phyloP scores from a whole-genome alignment of 371 early-diverging fungal species.

The Apophysomyces variabilis region DNA sequence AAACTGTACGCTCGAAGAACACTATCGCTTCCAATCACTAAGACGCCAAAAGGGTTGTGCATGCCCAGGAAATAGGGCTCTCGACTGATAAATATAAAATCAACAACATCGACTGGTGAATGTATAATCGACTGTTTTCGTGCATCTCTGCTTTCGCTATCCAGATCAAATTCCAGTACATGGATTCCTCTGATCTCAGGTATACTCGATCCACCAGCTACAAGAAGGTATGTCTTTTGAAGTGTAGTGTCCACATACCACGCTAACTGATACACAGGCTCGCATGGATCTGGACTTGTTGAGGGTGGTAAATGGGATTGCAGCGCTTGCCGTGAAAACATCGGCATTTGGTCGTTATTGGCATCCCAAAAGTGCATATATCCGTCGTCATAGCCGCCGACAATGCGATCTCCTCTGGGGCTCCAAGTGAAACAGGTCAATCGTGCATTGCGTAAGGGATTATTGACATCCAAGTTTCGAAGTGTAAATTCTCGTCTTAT shows the following conservation, averaged over 20 bases:
- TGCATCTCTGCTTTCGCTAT: conserved; percentile 43
- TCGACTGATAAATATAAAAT: conserved; percentile 51
- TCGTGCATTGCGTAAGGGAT: conserved; percentile 32
- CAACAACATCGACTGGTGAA: conserved; percentile 47
- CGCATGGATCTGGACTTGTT: conserved; percentile 20
- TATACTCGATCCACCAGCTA: conserved; percentile 55
- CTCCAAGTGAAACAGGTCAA: conserved; percentile 54
- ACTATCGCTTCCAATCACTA: conserved; percentile 45
- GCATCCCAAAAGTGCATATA: conserved; percentile 57
- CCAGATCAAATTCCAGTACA: conserved; percentile 46
- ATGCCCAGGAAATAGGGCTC: conserved; percentile 52
- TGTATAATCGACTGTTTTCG: conserved; percentile 52
- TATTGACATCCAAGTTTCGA: conserved; percentile 18
- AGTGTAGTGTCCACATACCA: conserved; percentile 49
- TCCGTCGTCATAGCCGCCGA: conserved; percentile 64
- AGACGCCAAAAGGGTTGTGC: conserved; percentile 49
- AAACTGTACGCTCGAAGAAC: conserved; percentile 34
- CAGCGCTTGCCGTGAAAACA: conserved; percentile 47
- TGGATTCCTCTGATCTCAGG: conserved; percentile 53
- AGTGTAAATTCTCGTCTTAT: conserved; percentile 37
- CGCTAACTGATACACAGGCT: conserved; percentile 57
- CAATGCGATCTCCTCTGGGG: conserved; percentile 56
- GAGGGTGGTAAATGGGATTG: conserved; percentile 32
- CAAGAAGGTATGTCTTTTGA: conserved; percentile 48
- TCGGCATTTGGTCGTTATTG: conserved; percentile 42